Percentiles rank a stretch among this genome's conserved stretches.
Conservation (phyloP, 345 rosid species). For the Ceriops zippeliana region DNA sequence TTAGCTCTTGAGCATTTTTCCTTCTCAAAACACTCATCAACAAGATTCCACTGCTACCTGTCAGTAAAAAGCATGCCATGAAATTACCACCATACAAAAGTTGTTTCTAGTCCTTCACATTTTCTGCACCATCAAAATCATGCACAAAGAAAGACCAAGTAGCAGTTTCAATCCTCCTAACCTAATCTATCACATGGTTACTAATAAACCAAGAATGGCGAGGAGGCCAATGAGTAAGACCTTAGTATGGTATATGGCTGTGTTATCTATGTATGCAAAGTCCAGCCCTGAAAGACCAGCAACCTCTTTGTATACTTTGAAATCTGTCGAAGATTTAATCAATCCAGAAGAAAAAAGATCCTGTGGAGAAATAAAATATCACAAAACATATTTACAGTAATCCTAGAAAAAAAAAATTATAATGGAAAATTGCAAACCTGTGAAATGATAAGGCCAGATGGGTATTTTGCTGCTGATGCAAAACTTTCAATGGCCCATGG, state of each 20-base stretch:
- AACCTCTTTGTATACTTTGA: conserved; percentile 85
- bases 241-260: conserved; percentile 96
- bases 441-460: conserved; percentile 64
- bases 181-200: not conserved
- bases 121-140: too few species aligned
- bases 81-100: not conserved
- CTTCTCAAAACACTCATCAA: too few species aligned
- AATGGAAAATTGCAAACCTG: conserved; percentile 49
- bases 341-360: conserved; percentile 76
- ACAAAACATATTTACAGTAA: not conserved
- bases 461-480: conserved; percentile 83
- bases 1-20: too few species aligned
- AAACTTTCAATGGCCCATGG: conserved; percentile 87
- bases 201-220: not conserved
- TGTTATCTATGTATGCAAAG: conserved; percentile 78
- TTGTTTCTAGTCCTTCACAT: not conserved
- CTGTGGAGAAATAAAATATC: conserved; percentile 43
- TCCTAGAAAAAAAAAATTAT: too few species aligned
- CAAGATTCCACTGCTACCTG: not conserved
- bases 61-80: not conserved
- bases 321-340: conserved; percentile 85
- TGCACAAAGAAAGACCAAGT: too few species aligned
- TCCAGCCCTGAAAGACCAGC: conserved; percentile 96
- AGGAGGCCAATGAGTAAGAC: conserved; percentile 27
- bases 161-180: not conserved